These are phyloP conservation scores for Didymella keratinophila DNA, from an alignment of 2,329 filamentous ascomycete species.

Conservation along the genomic window DNA sequence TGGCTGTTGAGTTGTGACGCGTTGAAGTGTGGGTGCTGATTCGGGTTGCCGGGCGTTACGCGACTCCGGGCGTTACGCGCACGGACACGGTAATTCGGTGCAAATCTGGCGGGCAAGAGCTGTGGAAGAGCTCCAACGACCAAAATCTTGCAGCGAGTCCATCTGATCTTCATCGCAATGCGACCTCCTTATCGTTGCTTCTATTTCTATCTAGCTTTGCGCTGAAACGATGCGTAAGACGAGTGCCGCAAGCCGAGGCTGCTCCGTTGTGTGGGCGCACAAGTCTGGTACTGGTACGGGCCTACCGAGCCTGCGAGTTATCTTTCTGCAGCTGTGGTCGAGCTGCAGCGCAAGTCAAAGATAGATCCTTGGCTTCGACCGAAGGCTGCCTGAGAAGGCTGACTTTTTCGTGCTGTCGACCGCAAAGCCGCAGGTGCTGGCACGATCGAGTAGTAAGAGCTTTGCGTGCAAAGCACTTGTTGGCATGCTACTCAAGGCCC, in stretches of 20 bases:
- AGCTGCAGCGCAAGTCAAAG: neutral
- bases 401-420: neutral
- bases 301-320: neutral
- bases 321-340: neutral
- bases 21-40: too few species aligned
- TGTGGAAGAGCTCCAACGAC: neutral
- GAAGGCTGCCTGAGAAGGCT: slow-evolving; percentile 2
- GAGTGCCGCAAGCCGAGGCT: neutral
- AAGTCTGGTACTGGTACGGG: neutral
- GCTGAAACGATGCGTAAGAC: neutral
- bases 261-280: neutral
- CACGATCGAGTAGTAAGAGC: neutral
- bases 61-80: too few species aligned
- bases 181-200: neutral
- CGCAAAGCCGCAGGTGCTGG: neutral
- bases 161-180: neutral
- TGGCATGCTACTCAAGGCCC: neutral
- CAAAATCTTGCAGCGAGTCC: neutral
- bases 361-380: slow-evolving; percentile 2
- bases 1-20: too few species aligned
- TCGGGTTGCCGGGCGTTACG: too few species aligned
- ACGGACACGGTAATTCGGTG: slow-evolving; percentile 4
- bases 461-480: neutral
- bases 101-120: neutral
- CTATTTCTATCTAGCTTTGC: neutral